These are phyloP conservation scores for Periconia macrospinosa DNA, from an alignment of 2,329 filamentous ascomycete genomes.

Conservation along the genomic window DNA sequence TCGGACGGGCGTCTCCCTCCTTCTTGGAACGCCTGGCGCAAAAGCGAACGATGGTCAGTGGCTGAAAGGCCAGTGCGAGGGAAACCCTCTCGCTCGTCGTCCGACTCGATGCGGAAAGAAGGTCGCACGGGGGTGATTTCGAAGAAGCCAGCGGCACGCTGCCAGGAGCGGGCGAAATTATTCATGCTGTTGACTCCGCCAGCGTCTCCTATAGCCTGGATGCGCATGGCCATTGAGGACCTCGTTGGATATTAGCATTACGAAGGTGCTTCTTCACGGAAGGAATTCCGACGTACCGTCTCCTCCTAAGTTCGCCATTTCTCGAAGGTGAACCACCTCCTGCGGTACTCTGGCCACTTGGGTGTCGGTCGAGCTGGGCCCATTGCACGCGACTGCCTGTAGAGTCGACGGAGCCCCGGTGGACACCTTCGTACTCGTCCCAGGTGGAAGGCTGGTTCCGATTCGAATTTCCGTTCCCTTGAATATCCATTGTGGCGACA, in stretches of 20 bases:
- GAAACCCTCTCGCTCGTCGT: constrained; percentile 39
- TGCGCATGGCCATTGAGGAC: constrained; percentile 54
- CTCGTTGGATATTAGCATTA: constrained; percentile 15
- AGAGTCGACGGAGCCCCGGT: constrained; percentile 47
- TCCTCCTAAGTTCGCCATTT: constrained; percentile 36
- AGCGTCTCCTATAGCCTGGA: constrained; percentile 63
- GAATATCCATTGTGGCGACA: constrained; percentile 37
- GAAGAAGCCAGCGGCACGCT: constrained; percentile 82
- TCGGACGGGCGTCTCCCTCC: constrained; percentile 42
- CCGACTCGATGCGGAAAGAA: constrained; percentile 63
- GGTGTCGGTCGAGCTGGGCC: constrained; percentile 36
- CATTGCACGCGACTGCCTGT: constrained; percentile 37
- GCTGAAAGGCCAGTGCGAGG: constrained; percentile 33
- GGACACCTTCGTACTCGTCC: constrained; percentile 49
- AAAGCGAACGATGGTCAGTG: constrained; percentile 46
- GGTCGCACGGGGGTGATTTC: constrained; percentile 82
- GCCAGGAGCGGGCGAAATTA: constrained; percentile 91
- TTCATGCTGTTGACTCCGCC: constrained; percentile 93
- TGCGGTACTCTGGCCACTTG: constrained; percentile 33
- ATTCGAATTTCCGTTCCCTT: constrained; percentile 26
- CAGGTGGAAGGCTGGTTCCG: constrained; percentile 46
- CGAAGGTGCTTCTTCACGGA: neutral
- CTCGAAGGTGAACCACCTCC: constrained; percentile 19
- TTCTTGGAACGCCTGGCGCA: constrained; percentile 44
- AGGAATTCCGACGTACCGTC: constrained; percentile 32